Evolutionary conservation across 1,139 yeast species (phyloP).

Genomic region (Taiozyma sp.): DNA sequence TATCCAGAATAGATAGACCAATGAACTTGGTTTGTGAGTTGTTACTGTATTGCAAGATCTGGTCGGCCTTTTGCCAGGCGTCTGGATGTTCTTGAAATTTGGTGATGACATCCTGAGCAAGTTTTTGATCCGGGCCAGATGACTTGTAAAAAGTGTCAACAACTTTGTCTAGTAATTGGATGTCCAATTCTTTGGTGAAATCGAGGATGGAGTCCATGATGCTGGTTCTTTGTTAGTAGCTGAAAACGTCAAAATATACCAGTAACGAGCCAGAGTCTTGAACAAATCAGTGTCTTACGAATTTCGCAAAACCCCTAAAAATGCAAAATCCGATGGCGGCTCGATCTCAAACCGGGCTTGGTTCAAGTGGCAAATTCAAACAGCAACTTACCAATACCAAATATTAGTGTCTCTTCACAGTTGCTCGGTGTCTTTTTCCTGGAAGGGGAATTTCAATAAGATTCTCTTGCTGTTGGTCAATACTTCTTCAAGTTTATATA

Average conservation of each 20-base stretch:
- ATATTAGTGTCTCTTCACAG: not conserved
- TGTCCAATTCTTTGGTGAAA: constrained; percentile 79
- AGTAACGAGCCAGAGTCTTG: not conserved
- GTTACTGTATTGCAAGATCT: constrained; percentile 70
- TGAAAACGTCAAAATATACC: not conserved
- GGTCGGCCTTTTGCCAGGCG: constrained; percentile 93
- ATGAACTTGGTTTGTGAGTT: constrained; percentile 89
- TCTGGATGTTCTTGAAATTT: constrained; percentile 93
- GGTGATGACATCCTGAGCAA: constrained; percentile 79
- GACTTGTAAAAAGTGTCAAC: constrained; percentile 88
- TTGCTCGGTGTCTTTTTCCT: not conserved
- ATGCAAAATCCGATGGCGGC: not conserved
- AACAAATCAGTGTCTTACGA: not conserved
- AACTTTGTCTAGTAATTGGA: constrained; percentile 70
- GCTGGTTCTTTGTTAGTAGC: constrained; percentile 1
- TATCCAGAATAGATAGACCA: constrained; percentile 86
- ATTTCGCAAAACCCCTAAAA: not conserved
- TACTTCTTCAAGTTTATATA: not conserved
- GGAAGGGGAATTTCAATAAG: not conserved
- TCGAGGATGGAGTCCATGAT: constrained; percentile 84
- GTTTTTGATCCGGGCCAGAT: constrained; percentile 71
- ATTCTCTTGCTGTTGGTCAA: not conserved
- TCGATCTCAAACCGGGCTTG: not conserved
- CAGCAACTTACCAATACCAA: not conserved
- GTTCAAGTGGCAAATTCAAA: not conserved